Base-by-base conservation (phyloP, 345 rosid species). In the Citropsis articulata region DNA sequence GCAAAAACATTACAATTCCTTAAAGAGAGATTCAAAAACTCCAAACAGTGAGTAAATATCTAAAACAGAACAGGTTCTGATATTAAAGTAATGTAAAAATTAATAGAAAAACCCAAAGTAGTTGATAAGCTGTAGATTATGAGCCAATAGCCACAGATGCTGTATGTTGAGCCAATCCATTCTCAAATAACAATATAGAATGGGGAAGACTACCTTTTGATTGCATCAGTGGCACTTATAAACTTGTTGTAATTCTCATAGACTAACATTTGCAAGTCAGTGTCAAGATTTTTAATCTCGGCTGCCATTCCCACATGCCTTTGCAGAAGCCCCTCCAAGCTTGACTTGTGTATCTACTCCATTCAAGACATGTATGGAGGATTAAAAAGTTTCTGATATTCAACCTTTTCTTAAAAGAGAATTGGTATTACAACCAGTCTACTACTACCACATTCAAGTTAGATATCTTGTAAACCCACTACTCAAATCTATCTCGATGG, bases 271-370 rank as follows among this genome's bases (percentile, higher is more conserved):
- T 97, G 99, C 88, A 97, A 87, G 84, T 97, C 99, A 22, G 99
- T 94, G 63, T 97, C 99, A 10, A 97, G 92, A 87, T 97, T 97
- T 81, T 97, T 97, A n/a, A 97, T 94, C 91, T 97, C 98, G 0
- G 98, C 94, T 27, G 98, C 99, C 98, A 97, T 94, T 79, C 89
- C 92, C 33, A 97, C 99, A 75, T 97, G 99, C 81, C 89, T 90
- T 81, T 92, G 96, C 75, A 94, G 81, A 79, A 97, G 91, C 82
- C 89, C 93, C 84, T 93, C 99, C 85, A 97, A 78, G 81, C 90
- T 97, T 28, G 97, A 90, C 81, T 88, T 94, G 61, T 90, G 93
- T 48, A 85, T 90, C 98, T 97, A 81, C 78, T 86, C 4, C 75
- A 64, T 73, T 72, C 81, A 69, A 67, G 36, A 40, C n/a, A 21